Evolutionary conservation across 371 early-diverging fungal species (phyloP), one percentile per base, ranked within the genome.

Genomic region (Globomyces sp.): DNA sequence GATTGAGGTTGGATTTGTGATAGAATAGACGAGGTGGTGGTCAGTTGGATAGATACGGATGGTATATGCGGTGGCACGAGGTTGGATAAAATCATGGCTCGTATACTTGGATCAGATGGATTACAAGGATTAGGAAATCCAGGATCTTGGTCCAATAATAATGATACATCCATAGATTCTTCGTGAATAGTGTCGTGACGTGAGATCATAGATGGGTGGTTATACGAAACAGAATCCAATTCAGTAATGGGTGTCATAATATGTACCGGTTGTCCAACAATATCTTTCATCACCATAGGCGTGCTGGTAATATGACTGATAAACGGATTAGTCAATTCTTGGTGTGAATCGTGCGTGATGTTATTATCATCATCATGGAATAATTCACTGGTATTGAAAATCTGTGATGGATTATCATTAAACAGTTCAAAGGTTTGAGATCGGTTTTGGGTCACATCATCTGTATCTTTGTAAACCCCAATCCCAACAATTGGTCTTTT

Each of bases 261-360:
- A 9, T 60, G 60, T 37, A 60, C 60, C 6, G 60, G 60, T n/a
- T 60, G 60, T n/a, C 60, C 60, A 60, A 60, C 39, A 0, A 60
- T 44, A 46, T 47, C 44, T 13, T 60, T 49, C 13, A 47, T 41
- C 6, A 44, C 37, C 13, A 6, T 49, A 42, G 60, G 60, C 5
- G 60, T 60, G 34, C 44, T 39, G 8, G 60, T 37, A 60, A 46
- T 37, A 2, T 36, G 34, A 10, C 39, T 44, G 34, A 42, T 13
- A 4, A 49, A 40, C 34, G 60, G 55, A 39, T 55, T 55, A 39
- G 55, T 8, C 8, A 36, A 39, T 39, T 49, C 60, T 42, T 60
- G 43, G 0, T 60, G 43, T 6, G 60, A 60, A 49, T 60, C 60
- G 24, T 24, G 24, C 24, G 24, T 24, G 0, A 24, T 24, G 24